Evolutionary conservation across 2,329 filamentous ascomycete species (phyloP).

Genomic region (Xylariaceae sp.): DNA sequence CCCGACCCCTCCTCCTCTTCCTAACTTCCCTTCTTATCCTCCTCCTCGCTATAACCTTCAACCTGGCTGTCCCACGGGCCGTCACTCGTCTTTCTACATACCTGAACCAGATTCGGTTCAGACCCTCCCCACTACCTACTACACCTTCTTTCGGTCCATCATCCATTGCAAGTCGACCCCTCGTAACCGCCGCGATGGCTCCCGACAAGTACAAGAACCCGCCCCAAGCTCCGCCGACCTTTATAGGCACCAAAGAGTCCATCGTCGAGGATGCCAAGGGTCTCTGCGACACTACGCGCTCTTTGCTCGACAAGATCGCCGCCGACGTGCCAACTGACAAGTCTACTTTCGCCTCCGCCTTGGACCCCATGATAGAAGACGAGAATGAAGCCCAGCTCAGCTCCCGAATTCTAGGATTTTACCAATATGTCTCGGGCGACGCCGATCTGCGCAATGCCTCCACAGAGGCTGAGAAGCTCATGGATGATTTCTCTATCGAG

Average conservation of each 20-base stretch:
- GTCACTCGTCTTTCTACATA: conserved; percentile 64
- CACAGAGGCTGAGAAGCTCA: conserved; percentile 75
- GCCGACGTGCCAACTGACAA: conserved; percentile 61
- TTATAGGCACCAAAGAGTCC: conserved; percentile 74
- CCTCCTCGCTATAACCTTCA: conserved; percentile 63
- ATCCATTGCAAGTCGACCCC: conserved; percentile 36
- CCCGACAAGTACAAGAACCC: conserved; percentile 73
- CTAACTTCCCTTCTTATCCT: conserved; percentile 57
- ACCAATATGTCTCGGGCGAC: conserved; percentile 77
- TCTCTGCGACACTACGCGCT: conserved; percentile 68
- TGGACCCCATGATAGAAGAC: conserved; percentile 73
- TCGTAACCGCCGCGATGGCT: conserved; percentile 67
- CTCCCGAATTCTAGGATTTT: conserved; percentile 76
- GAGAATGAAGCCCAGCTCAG: conserved; percentile 70
- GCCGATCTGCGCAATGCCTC: conserved; percentile 75
- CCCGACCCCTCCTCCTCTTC: conserved; percentile 49
- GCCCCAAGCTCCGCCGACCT: conserved; percentile 78
- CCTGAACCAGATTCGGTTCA: conserved; percentile 60
- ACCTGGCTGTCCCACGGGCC: conserved; percentile 70
- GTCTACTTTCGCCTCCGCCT: conserved; percentile 61
- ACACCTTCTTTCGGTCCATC: conserved; percentile 33
- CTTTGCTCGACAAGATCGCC: conserved; percentile 71
- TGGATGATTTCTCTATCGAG: conserved; percentile 81
- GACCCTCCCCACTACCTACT: conserved; percentile 42
- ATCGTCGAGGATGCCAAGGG: conserved; percentile 72